Evolutionary conservation across 805 yeast genomes (phyloP).

Genomic region (Pichia nakasei): DNA sequence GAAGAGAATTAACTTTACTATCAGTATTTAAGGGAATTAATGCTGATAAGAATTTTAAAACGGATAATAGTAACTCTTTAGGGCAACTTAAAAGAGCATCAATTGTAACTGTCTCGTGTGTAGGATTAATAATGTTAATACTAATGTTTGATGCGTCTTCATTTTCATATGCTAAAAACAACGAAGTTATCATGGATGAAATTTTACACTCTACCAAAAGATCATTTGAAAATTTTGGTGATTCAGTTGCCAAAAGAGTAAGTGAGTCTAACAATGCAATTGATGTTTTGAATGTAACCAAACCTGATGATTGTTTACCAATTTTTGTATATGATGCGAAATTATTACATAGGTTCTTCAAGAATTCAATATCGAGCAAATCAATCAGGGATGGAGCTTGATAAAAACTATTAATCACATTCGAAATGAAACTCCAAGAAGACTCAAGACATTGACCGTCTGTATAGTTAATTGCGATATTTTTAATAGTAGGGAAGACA

Average conservation of each 20-base stretch:
- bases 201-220: conserved; percentile 42
- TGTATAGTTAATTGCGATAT: conserved; percentile 43
- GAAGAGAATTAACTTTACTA: conserved; percentile 8
- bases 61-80: conserved; percentile 48
- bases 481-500: conserved; percentile 50
- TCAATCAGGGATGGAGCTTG: conserved; percentile 37
- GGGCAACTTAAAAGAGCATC: conserved; percentile 72
- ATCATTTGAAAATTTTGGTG: conserved; percentile 32
- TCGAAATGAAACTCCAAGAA: conserved; percentile 56
- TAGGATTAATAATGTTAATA: background rate
- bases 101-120: conserved; percentile 31
- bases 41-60: conserved; percentile 47
- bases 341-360: conserved; percentile 23
- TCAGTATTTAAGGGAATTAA: conserved; percentile 41
- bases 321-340: conserved; percentile 24
- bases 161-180: conserved; percentile 36
- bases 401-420: conserved; percentile 44
- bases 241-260: conserved; percentile 35
- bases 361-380: conserved; percentile 29
- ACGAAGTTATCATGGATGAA: conserved; percentile 41
- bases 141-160: background rate
- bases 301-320: conserved; percentile 18
- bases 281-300: conserved; percentile 31
- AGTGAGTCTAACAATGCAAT: conserved; percentile 36
- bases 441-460: conserved; percentile 57